Conservation (phyloP, 768 basidiomycete genomes). For the Candolleomyces aberdarensis region DNA sequence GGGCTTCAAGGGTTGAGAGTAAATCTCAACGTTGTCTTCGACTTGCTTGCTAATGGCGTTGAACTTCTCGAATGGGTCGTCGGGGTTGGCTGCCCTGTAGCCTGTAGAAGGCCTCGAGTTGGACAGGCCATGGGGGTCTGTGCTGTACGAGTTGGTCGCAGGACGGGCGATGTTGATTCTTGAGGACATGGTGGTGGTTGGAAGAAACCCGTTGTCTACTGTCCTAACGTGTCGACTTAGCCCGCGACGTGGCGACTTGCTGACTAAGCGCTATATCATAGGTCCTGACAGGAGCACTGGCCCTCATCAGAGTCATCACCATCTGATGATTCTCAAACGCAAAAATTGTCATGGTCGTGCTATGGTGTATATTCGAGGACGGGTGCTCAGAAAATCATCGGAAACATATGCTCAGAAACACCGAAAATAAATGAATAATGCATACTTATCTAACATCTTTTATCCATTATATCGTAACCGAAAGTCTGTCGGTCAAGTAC, state of each 20-base stretch:
- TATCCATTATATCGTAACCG: no score
- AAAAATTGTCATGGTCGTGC: constrained; percentile 9
- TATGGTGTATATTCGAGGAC: no score
- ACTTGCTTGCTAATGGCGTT: constrained; percentile 67
- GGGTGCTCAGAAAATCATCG: no score
- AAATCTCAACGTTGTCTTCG: constrained; percentile 91
- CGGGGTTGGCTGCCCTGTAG: constrained; percentile 77
- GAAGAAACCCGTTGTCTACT: constrained; percentile 15
- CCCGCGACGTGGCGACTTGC: constrained; percentile 45
- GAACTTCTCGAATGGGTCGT: constrained; percentile 79
- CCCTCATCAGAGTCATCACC: neutral
- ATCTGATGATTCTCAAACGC: neutral
- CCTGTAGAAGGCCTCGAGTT: constrained; percentile 69
- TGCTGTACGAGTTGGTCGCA: constrained; percentile 51
- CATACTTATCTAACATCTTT: no score
- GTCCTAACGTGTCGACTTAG: constrained; percentile 36
- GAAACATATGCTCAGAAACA: no score
- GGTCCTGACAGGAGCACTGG: neutral
- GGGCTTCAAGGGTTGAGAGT: constrained; percentile 90
- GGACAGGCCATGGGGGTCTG: constrained; percentile 78
- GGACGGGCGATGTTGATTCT: constrained; percentile 83
- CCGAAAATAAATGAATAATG: no score
- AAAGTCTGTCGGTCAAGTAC: neutral
- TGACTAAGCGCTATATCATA: constrained; percentile 19
- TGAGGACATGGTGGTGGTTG: constrained; percentile 60